Base-by-base conservation (phyloP, 768 basidiomycete species). In the Symmetrospora coprosmae region DNA sequence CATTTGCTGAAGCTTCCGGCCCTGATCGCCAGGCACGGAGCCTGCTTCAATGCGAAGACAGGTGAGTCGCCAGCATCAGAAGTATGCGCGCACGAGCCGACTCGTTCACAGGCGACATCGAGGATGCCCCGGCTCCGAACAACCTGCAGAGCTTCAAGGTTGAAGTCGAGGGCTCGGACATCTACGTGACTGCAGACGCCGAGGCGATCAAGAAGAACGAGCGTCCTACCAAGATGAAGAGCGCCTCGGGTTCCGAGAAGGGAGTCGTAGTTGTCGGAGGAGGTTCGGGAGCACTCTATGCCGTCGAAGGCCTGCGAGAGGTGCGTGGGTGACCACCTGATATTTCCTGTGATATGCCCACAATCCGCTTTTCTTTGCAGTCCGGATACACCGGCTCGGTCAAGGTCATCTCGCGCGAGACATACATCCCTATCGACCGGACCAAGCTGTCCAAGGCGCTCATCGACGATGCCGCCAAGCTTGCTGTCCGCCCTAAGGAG, bases 381-480 rank as follows among this genome's bases (percentile, higher is more conserved):
- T 78, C 86, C 68, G 85, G 83, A 4, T 94, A 81, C 74, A 75
- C 76, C 33, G 82, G 79, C n/a, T 77, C 81, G 3, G 85, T 94
- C 69, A 85, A 81, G 2, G 73, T 92, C 51, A 72, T 91, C 25
- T 80, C 83, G n/a, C 82, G 82, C 67, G 90, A 94, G 73, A 72
- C 76, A 1, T 76, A 89, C 71, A 76, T 82, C 9, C 89, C 90
- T 1, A 85, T 91, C 63, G 90, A 94, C 73, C 78, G 88, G 62
- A 90, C 90, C 40, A 91, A 86, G 73, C 76, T 92, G 55, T 87
- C 86, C 73, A 92, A 94, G 72, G 82, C 81, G 2, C 80, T 92
- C 50, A 78, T 83, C 39, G 82, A 83, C 17, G 86, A 90, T 66
- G 72, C 82, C 1, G 73, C 80, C n/a, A 87, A 88, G 73, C 72